Evolutionary conservation across 164 flowering plant genomes (phyloP).

Genomic region (Liriodendron chinense): DNA sequence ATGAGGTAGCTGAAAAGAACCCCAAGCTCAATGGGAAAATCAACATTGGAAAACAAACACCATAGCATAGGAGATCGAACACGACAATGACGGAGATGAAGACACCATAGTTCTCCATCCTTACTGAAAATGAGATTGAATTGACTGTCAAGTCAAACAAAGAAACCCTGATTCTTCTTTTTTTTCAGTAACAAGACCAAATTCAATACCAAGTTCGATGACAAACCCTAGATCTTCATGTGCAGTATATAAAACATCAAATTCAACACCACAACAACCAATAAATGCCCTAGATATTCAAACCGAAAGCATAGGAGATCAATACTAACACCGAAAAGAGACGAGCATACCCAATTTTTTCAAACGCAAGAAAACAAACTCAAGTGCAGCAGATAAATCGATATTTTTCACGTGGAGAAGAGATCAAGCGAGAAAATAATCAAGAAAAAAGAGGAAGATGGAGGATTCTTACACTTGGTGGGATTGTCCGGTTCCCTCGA

Average conservation of each 20-base stretch:
- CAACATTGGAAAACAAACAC: no score
- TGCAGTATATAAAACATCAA: no score
- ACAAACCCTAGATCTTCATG: no score
- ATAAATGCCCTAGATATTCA: neutral
- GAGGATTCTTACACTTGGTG: conserved; percentile 51
- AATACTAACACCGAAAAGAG: neutral
- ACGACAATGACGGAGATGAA: no score
- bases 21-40: no score
- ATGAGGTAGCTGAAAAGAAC: no score
- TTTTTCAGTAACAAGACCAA: neutral
- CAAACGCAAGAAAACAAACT: no score
- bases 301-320: neutral
- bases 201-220: neutral
- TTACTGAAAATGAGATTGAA: neutral
- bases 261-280: neutral
- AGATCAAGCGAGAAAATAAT: neutral
- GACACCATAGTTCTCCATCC: no score
- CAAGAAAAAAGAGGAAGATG: neutral
- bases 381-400: no score
- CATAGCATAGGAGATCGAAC: no score
- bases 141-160: neutral
- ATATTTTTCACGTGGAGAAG: neutral
- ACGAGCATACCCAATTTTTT: neutral
- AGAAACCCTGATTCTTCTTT: neutral
- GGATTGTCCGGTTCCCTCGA: conserved; percentile 70